Base-by-base conservation (phyloP, 176 grass and related monocot species). In the Alopecurus myosuroides region DNA sequence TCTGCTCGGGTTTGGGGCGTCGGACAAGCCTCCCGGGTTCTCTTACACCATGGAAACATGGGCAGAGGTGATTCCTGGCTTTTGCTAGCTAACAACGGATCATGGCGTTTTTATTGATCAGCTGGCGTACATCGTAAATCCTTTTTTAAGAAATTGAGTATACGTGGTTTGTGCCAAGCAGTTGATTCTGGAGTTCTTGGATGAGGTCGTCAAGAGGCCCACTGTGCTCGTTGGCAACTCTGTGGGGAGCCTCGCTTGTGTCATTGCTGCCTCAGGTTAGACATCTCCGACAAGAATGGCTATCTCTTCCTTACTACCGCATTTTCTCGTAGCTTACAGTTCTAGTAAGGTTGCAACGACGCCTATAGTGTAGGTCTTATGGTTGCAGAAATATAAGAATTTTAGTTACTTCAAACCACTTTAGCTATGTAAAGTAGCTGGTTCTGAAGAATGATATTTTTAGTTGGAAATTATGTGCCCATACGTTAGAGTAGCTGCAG, bases 131-230 rank as follows among this genome's bases (percentile, higher is more conserved):
- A 1, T 26, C 12, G 22, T 13, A 4, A 66, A 25, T 33, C 42
- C 42, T 53, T 5, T 19, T 11, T 25, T 25, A 52, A 35, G 53
- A 39, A 58, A 19, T 49, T 9, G 70, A 0, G 19, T 50, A 2
- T n/a, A n/a, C n/a, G 25, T 79, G 10, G 46, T 55, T 53, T 82
- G 36, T 70, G 22, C 26, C 48, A 25, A 87, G 76, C 87, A 99
- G 97, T 84, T 99, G 84, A 91, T 99, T 70, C 88, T 99, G 66
- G 97, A 96, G 18, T 99, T 99, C 89, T 30, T 99, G 94, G 66
- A 82, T n/a, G 91, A 99, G 85, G 89, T 99, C 12, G 74, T 99
- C 17, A 90, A 89, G 91, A 91, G 88, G 70, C 91, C 97, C 23
- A 86, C 91, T 17, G 91, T 99, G 53, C 88, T 99, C 4, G 88